Evolutionary conservation across 495 filamentous ascomycete species (phyloP).

Genomic region (Aspergillus sparsus): DNA sequence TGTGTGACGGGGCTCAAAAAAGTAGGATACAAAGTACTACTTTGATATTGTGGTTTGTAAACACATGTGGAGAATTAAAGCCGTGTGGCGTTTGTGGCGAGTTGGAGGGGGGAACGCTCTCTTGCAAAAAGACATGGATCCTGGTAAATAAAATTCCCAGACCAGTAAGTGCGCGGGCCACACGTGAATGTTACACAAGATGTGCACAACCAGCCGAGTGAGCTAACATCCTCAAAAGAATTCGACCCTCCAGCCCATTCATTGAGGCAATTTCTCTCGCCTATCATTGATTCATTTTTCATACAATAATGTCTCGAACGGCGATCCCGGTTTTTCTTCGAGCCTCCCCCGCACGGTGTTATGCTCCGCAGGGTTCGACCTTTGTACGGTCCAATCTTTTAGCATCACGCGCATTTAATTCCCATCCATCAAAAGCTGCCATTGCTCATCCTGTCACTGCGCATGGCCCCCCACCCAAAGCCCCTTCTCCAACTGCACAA

Average conservation of each 20-base stretch:
- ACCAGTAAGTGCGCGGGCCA: no score
- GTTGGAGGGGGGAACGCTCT: neutral
- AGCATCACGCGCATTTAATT: conserved; percentile 51
- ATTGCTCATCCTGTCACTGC: conserved; percentile 70
- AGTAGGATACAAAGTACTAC: no score
- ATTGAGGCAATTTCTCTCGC: neutral
- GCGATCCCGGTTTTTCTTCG: conserved; percentile 32
- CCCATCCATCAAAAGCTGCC: conserved; percentile 50
- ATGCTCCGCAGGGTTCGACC: conserved; percentile 25
- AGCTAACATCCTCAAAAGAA: no score
- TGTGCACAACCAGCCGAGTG: no score
- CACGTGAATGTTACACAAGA: no score
- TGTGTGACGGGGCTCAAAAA: no score
- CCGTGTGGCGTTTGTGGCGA: conserved; percentile 13
- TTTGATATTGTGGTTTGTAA: no score
- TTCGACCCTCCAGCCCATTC: neutral
- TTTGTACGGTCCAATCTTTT: conserved; percentile 22
- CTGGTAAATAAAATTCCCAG: neutral
- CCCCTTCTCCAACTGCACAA: conserved; percentile 62
- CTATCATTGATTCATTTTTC: neutral
- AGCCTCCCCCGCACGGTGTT: conserved; percentile 16
- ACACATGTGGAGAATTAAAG: no score
- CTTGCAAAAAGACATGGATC: neutral
- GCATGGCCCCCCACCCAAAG: conserved; percentile 80
- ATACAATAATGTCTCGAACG: conserved; percentile 8